These are phyloP conservation scores for Plasmopara muralis DNA, from an alignment of 352 stramenopile species.

Conservation along the genomic window DNA sequence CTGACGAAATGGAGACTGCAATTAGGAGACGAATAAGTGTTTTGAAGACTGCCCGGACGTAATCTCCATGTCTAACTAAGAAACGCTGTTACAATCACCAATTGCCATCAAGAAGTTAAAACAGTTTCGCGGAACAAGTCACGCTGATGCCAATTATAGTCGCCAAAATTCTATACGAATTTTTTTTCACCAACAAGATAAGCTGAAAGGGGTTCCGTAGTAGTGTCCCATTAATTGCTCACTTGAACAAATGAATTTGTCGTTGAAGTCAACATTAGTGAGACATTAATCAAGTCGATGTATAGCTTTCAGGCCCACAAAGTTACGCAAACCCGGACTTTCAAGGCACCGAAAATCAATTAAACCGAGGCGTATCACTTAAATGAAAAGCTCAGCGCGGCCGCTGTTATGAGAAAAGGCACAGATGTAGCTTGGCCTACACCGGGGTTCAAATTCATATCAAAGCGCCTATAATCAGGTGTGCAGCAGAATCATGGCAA, in stretches of 20 bases:
- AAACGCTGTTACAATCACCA: not conserved
- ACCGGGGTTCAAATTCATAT: not conserved
- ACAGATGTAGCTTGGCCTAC: not conserved
- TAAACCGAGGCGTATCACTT: not conserved
- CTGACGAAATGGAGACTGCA: constrained; percentile 2
- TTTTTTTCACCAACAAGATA: not conserved
- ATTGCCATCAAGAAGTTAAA: not conserved
- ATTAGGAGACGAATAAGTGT: not conserved
- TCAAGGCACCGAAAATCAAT: not conserved
- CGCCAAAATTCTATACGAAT: not conserved
- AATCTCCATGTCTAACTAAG: constrained; percentile 11
- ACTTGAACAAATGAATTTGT: not conserved
- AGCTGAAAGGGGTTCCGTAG: not conserved
- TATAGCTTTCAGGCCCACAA: not conserved
- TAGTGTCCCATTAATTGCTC: not conserved
- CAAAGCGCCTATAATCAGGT: not conserved
- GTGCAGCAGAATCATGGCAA: not conserved
- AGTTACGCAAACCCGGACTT: not conserved
- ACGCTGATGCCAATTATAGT: not conserved
- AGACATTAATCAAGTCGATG: not conserved
- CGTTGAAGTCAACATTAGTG: not conserved
- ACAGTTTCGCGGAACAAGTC: not conserved
- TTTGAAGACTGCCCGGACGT: not conserved
- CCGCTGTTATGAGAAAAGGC: not conserved
- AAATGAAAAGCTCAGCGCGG: not conserved